phyloP scores from a whole-genome alignment of 352 stramenopile species.

The Globisporangium spinosum region DNA sequence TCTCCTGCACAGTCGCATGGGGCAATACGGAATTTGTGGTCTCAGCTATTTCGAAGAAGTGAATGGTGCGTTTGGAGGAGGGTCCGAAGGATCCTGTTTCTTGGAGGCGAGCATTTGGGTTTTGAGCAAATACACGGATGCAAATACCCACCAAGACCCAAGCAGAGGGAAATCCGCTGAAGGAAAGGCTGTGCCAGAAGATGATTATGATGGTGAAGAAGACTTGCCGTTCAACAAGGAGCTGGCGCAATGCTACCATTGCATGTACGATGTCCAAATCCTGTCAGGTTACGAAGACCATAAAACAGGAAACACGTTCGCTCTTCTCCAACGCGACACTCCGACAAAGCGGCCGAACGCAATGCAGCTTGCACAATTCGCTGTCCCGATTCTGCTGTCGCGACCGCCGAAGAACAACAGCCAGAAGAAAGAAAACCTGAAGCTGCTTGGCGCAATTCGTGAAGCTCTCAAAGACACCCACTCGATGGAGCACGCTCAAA shows the following conservation, averaged over 20 bases:
- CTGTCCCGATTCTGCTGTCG: conserved; percentile 55
- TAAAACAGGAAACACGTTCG: conserved; percentile 42
- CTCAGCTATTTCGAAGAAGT: conserved; percentile 28
- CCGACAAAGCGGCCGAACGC: conserved; percentile 23
- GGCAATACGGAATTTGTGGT: conserved; percentile 41
- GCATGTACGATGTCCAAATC: conserved; percentile 71
- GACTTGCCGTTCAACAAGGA: conserved; percentile 42
- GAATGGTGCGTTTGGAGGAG: neutral
- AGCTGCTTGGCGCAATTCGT: conserved; percentile 55
- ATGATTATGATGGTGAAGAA: conserved; percentile 3
- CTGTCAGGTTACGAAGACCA: conserved; percentile 54
- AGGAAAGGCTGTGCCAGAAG: conserved; percentile 4
- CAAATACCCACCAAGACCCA: conserved; percentile 8
- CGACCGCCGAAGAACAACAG: conserved; percentile 56
- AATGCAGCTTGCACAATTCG: conserved; percentile 42
- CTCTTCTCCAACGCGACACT: conserved; percentile 20
- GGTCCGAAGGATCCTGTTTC: conserved; percentile 28
- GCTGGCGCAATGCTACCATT: conserved; percentile 67
- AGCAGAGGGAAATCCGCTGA: conserved; percentile 11
- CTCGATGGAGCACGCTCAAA: conserved; percentile 7
- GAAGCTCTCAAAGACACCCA: conserved; percentile 29
- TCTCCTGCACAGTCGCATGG: conserved; percentile 44
- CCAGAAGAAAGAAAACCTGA: conserved; percentile 74
- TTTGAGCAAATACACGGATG: conserved; percentile 29
- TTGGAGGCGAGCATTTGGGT: conserved; percentile 36